Evolutionary conservation across 495 filamentous ascomycete species (phyloP).

Genomic region (Podospora conica): DNA sequence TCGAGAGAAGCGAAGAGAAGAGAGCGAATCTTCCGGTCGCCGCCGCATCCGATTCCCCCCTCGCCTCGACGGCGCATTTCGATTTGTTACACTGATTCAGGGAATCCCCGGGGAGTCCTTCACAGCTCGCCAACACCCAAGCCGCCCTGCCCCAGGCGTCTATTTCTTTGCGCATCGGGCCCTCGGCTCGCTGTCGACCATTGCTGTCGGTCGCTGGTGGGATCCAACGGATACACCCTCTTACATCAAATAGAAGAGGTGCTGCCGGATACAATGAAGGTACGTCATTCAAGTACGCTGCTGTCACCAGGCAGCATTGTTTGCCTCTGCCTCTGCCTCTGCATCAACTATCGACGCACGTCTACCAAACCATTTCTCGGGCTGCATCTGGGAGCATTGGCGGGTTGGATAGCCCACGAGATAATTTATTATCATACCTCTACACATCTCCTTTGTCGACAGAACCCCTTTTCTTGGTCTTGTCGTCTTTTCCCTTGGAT

Average conservation of each 20-base stretch:
- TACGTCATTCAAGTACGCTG: conserved; percentile 34
- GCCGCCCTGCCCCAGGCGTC: not conserved
- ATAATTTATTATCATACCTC: not conserved
- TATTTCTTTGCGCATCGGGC: not conserved
- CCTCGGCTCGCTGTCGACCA: not conserved
- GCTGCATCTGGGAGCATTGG: not conserved
- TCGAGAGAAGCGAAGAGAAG: conserved; percentile 7
- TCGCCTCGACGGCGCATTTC: conserved; percentile 15
- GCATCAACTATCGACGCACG: conserved; percentile 5
- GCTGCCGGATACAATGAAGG: conserved; percentile 41
- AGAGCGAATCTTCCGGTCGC: conserved; percentile 8
- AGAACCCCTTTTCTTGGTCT: not conserved
- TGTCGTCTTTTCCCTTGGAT: not conserved
- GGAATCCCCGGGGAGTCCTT: conserved; percentile 11
- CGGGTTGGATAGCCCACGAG: not conserved
- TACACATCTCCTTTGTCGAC: not conserved
- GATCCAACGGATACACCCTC: not conserved
- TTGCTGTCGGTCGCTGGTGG: not conserved
- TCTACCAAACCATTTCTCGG: not conserved
- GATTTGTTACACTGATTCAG: conserved; percentile 30
- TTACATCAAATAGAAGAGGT: conserved; percentile 4
- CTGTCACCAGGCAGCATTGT: conserved; percentile 9
- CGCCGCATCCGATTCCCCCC: conserved; percentile 7
- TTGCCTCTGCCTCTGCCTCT: conserved; percentile 17
- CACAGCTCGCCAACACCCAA: conserved; percentile 5